Evolutionary conservation across 23 red algal species (phyloP).

Genomic region (Gracilariopsis chorda): DNA sequence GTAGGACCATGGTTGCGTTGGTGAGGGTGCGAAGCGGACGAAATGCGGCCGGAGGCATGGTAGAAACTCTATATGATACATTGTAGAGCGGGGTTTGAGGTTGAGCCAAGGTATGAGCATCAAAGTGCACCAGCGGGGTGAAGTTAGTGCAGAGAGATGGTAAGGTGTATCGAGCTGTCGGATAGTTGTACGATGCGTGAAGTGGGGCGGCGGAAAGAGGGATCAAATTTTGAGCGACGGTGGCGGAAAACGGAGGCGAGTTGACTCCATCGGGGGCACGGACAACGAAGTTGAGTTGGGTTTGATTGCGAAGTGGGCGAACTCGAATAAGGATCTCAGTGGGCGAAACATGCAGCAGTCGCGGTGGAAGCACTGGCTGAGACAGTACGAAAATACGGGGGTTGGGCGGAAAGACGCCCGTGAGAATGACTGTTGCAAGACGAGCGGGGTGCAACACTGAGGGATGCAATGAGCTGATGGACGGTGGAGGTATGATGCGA

Average conservation of each 20-base stretch:
- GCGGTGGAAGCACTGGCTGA: background rate
- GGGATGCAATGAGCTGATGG: background rate
- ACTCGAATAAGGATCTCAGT: conserved; percentile 10
- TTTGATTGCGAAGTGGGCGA: background rate
- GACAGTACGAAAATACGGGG: background rate
- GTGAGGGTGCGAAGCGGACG: background rate
- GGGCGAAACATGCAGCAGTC: background rate
- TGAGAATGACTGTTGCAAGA: background rate
- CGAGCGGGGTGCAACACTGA: background rate
- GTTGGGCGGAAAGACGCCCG: background rate
- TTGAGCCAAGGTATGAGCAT: background rate
- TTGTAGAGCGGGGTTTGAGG: background rate
- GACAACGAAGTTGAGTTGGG: background rate
- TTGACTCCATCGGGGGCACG: background rate
- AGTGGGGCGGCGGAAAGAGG: background rate
- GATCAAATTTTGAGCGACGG: background rate
- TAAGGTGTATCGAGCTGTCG: background rate
- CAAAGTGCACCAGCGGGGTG: background rate
- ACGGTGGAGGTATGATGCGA: background rate
- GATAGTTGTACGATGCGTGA: background rate
- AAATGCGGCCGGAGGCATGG: background rate
- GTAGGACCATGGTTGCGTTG: background rate
- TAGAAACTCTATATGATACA: background rate
- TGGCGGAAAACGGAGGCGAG: background rate
- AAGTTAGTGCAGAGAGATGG: background rate